A percentile compares a stretch with the other conserved stretches of the same genome.
Evolutionary conservation across 768 basidiomycete species (phyloP).

Genomic region (Pisolithus tinctorius): DNA sequence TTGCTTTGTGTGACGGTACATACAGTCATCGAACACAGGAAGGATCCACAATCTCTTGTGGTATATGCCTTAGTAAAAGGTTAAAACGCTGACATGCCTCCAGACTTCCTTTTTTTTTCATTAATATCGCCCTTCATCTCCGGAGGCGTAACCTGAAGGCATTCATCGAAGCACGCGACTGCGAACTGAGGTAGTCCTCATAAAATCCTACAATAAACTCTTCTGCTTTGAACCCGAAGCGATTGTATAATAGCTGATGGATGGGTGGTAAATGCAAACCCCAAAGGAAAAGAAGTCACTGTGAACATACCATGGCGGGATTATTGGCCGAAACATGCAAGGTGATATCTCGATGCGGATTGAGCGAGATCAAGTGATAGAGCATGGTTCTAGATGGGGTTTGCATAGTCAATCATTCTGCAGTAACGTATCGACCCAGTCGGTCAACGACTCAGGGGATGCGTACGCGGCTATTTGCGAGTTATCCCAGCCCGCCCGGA

Average conservation of each 20-base stretch:
- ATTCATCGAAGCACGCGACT: slow-evolving; percentile 71
- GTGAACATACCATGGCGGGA: slow-evolving; percentile 60
- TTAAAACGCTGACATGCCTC: too few relatives aligned
- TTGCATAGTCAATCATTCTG: not conserved
- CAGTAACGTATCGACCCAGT: not conserved
- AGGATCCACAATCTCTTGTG: too few relatives aligned
- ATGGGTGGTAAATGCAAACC: not conserved
- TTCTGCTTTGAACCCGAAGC: slow-evolving; percentile 84
- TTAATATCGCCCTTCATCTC: slow-evolving; percentile 27
- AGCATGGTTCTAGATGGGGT: slow-evolving; percentile 54
- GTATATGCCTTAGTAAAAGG: too few relatives aligned
- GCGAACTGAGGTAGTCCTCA: slow-evolving; percentile 64
- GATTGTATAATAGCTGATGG: slow-evolving; percentile 67
- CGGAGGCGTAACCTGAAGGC: slow-evolving; percentile 74
- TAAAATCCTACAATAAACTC: slow-evolving; percentile 81
- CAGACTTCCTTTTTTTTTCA: too few relatives aligned
- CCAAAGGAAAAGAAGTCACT: not conserved
- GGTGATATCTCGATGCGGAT: slow-evolving; percentile 71
- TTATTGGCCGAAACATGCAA: slow-evolving; percentile 80
- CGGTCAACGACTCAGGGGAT: not conserved
- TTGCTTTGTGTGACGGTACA: too few relatives aligned
- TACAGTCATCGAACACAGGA: too few relatives aligned
- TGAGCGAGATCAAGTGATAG: slow-evolving; percentile 64
- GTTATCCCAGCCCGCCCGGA: slow-evolving; percentile 77
- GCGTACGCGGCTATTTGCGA: slow-evolving; percentile 67